phyloP scores from a whole-genome alignment of 495 filamentous ascomycete genomes.

The Friedmanniomyces endolithicus region DNA sequence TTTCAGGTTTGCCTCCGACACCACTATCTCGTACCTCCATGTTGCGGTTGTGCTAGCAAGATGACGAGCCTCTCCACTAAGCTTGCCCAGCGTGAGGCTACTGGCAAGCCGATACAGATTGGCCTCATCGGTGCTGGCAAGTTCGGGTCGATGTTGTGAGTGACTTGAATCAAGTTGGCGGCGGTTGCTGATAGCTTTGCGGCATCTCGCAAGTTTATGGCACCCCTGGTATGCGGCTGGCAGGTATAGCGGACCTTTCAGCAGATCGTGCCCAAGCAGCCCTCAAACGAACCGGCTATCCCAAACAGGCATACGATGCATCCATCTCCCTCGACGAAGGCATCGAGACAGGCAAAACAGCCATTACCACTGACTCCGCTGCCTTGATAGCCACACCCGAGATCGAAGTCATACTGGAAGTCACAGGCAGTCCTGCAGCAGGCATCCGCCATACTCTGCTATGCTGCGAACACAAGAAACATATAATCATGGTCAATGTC shows the following conservation, averaged over 20 bases:
- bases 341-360: constrained; percentile 17
- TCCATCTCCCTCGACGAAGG: constrained; percentile 15
- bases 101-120: constrained; percentile 21
- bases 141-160: constrained; percentile 21
- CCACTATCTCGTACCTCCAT: neutral
- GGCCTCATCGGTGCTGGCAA: constrained; percentile 23
- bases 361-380: constrained; percentile 18
- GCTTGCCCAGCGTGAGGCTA: constrained; percentile 13
- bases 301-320: constrained; percentile 13
- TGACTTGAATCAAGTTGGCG: neutral
- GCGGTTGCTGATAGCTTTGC: neutral
- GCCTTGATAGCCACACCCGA: constrained; percentile 13
- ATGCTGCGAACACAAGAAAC: constrained; percentile 25
- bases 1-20: neutral
- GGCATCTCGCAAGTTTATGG: constrained; percentile 18
- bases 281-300: constrained; percentile 18
- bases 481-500: constrained; percentile 25
- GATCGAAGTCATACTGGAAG: constrained; percentile 21
- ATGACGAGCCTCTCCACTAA: constrained; percentile 21
- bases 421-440: constrained; percentile 20
- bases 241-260: constrained; percentile 19
- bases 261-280: constrained; percentile 14
- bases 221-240: constrained; percentile 18
- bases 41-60: neutral
- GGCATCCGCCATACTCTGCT: constrained; percentile 21